Evolutionary conservation across 2,329 filamentous ascomycete species (phyloP).

Genomic region (Claviceps arundinis): DNA sequence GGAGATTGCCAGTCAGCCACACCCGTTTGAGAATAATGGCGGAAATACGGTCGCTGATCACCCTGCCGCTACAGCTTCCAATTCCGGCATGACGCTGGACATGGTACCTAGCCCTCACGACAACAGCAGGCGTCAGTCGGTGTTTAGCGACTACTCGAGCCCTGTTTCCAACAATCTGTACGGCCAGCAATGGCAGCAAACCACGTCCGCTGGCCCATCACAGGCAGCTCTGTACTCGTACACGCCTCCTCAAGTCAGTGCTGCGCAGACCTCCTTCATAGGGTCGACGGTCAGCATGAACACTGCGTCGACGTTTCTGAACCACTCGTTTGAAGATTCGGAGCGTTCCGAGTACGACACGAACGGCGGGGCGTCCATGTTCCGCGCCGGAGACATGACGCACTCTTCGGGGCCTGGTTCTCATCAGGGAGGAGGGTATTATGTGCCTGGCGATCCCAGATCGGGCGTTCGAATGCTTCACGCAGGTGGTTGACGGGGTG

Average conservation of each 20-base stretch:
- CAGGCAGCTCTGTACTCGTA: constrained; percentile 33
- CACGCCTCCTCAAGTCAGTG: constrained; percentile 23
- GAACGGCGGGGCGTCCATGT: constrained; percentile 18
- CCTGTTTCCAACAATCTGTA: constrained; percentile 28
- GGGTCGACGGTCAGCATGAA: constrained; percentile 19
- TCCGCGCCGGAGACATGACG: constrained; percentile 18
- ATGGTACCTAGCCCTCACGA: constrained; percentile 33
- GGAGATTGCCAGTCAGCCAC: constrained; percentile 27
- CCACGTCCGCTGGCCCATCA: constrained; percentile 25
- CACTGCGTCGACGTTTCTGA: constrained; percentile 21
- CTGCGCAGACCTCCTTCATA: constrained; percentile 19
- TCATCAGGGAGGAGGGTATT: constrained; percentile 19
- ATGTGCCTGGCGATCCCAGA: constrained; percentile 20
- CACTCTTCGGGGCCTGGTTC: constrained; percentile 16
- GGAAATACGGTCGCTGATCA: constrained; percentile 22
- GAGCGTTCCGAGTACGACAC: constrained; percentile 20
- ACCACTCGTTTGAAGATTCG: constrained; percentile 21
- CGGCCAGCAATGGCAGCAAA: constrained; percentile 29
- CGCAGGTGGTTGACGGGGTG: constrained; percentile 17
- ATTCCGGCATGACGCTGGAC: constrained; percentile 28
- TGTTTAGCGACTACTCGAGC: constrained; percentile 33
- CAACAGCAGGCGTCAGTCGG: constrained; percentile 30
- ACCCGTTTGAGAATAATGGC: constrained; percentile 26
- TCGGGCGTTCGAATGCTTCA: constrained; percentile 16
- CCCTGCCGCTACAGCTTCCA: constrained; percentile 20